Percentiles rank a stretch among this genome's conserved stretches.
phyloP scores from a whole-genome alignment of 768 basidiomycete species.

The Exidia glandulosa region DNA sequence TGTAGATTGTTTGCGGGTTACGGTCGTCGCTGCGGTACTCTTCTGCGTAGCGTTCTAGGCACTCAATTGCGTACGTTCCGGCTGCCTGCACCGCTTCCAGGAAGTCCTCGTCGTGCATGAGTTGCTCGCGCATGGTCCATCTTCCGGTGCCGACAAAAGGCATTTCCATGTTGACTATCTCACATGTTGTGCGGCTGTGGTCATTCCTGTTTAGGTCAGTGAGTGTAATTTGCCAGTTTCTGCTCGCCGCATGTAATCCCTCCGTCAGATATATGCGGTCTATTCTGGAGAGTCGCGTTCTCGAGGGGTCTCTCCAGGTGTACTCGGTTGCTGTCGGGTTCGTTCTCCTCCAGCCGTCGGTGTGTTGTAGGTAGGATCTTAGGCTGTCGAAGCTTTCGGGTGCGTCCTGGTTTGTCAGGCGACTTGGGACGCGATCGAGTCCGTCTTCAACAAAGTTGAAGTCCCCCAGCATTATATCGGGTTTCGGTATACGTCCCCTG shows the following conservation, averaged over 20 bases:
- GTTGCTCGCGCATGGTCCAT: neutral
- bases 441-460: conserved; percentile 12
- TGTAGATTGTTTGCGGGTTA: too few relatives aligned
- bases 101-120: neutral
- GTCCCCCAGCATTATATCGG: conserved; percentile 10
- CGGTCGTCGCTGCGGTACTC: too few relatives aligned
- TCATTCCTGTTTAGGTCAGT: neutral
- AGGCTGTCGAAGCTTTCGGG: neutral
- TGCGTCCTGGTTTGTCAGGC: neutral
- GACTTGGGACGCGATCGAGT: conserved; percentile 9
- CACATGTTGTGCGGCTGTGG: neutral
- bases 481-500: neutral
- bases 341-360: neutral
- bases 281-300: neutral
- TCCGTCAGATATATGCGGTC: neutral
- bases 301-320: neutral
- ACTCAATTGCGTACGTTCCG: too few relatives aligned
- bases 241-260: neutral
- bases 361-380: neutral
- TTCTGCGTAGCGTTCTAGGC: too few relatives aligned
- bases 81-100: too few relatives aligned
- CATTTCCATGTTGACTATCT: neutral
- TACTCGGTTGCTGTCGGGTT: neutral
- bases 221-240: neutral
- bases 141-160: neutral